Base-by-base conservation (phyloP, 176 grass and related monocot genomes). In the Carex pumila region DNA sequence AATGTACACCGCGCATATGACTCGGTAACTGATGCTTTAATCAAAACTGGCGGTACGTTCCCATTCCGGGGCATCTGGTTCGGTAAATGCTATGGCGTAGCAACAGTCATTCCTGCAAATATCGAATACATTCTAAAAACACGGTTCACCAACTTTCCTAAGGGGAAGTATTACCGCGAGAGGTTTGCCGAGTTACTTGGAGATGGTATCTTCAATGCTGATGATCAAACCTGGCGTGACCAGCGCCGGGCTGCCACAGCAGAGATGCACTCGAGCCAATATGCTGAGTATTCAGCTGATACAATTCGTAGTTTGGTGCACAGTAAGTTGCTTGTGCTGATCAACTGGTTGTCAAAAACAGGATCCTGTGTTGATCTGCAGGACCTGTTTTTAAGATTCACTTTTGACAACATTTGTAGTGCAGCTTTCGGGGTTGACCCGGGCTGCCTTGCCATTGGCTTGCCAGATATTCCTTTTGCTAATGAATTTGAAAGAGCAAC, bases 341-440 rank as follows among this genome's bases (percentile, higher is more conserved):
- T 92, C 45, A 80, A 65, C 4, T 32, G 75, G 64, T 17, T 90
- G 25, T 83, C 78, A 29, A 15, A 12, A 0, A 59, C 41, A 3
- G 57, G 56, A 1, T 65, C 36, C 0, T 55, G 29, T 19, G 89
- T 91, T 50, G 95, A 97, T 82, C 81, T 95, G 30, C 96, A 98
- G 87, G 91, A 98, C 15, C 31, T 98, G 59, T 87, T 98, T 53
- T 92, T 98, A 19, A 87, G 93, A 4, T 95, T 98, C 88, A 86
- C 93, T 1, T 98, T 98, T 83, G 96, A 98, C 82, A 93, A 95
- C 86, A 95, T 98, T 70, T 95, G 93, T 77, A 68, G 77, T 57
- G 91, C 91, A 0, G 96, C 92, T 4, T 92, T 98, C 69, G 93
- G 91, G 22, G 88, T 79, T 6, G 89, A 98, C 52, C 17, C 91